Evolutionary conservation across 306 rosid species (phyloP), one percentile per base, ranked within the genome.

Genomic region (Casuarina equisetifolia): DNA sequence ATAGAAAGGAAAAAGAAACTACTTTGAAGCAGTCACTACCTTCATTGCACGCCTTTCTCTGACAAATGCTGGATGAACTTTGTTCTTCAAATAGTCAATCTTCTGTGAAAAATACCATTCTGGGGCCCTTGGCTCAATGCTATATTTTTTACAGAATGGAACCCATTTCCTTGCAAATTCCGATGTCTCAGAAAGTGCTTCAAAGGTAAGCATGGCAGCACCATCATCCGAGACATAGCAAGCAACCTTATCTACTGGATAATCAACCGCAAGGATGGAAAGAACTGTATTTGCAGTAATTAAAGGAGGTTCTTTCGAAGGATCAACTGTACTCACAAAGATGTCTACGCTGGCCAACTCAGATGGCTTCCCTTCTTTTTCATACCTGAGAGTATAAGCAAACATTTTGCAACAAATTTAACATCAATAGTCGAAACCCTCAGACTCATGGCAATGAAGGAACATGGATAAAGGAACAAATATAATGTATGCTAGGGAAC

Each of bases 181-280:
- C 61, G 97, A 89, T 68, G 99, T 95, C 92, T 95, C 99, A 13
- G 97, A 92, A 71, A 95, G 93, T 25, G 93, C 99, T 88, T 95
- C 97, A 82, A 95, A 95, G 66, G 99, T 95, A 76, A 95, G 90
- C 99, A 95, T 95, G 66, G 99, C 99, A 76, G 99, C 99, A 82
- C 99, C 99, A 87, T 95, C 99, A 62, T 95, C 97, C 9, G 99
- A 95, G 72, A 95, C 97, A 76, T 95, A 95, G 90, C 99, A 95
- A n/a, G 92, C 90, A 72, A 92, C 96, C 84, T 95, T 95, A 51
- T 95, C 99, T 2, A 90, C 93, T 4, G 99, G 97, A 82, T 95
- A 95, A 83, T 95, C 97, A 55, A 89, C 99, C 11, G 94, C 89
- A 43, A 95, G 97, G 83, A 95, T 95, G 49, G 99, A 92, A 40